phyloP scores from a whole-genome alignment of 768 basidiomycete species.

The Chlorophyllum brunneum region DNA sequence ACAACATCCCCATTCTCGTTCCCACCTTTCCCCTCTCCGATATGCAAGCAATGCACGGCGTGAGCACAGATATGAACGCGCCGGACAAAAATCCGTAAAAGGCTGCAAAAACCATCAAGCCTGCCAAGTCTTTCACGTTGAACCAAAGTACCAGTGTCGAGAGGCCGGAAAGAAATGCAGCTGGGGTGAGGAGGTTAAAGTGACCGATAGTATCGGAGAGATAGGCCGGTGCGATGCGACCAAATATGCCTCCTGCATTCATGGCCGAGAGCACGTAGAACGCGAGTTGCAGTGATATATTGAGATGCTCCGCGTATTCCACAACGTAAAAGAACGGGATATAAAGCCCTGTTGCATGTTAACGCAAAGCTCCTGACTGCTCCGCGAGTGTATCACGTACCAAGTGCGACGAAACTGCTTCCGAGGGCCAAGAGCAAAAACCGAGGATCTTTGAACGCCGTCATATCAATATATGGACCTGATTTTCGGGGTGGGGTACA shows the following conservation, averaged over 20 bases:
- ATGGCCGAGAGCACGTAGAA: conserved; percentile 62
- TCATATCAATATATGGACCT: conserved; percentile 25
- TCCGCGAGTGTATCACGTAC: conserved; percentile 30
- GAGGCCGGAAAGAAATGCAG: conserved; percentile 61
- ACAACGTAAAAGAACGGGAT: conserved; percentile 71
- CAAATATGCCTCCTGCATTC: conserved; percentile 65
- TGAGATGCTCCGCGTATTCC: conserved; percentile 45
- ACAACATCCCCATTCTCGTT: conserved; percentile 58
- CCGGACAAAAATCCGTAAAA: conserved; percentile 65
- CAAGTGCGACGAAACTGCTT: conserved; percentile 57
- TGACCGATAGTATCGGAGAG: conserved; percentile 62
- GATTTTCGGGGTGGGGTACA: conserved; percentile 21
- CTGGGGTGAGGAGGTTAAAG: conserved; percentile 63
- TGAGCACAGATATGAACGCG: conserved; percentile 64
- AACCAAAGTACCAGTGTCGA: conserved; percentile 57
- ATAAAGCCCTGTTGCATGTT: conserved; percentile 51
- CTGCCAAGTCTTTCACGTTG: conserved; percentile 33
- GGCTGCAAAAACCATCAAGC: conserved; percentile 48
- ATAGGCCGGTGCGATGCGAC: conserved; percentile 60
- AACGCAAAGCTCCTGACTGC: background rate
- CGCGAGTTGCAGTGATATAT: conserved; percentile 29
- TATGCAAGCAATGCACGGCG: conserved; percentile 65
- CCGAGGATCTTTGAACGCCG: conserved; percentile 42
- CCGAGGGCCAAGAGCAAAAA: conserved; percentile 52
- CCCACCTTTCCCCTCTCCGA: conserved; percentile 58